Conservation (phyloP, 192 early-diverging fungal species). For the Paraglomus brasilianum region DNA sequence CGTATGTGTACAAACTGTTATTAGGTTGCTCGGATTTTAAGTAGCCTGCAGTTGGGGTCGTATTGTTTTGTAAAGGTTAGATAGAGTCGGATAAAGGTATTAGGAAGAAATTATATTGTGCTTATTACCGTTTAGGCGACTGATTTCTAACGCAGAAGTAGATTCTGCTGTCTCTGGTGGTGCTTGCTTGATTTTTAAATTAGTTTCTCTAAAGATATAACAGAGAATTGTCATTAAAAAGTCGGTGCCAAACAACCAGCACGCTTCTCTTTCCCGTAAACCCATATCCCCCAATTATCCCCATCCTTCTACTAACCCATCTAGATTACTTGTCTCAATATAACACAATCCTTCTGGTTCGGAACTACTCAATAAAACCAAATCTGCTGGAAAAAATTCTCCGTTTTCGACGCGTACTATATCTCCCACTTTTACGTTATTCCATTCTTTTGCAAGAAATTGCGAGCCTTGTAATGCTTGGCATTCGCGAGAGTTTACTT, state of each 20-base stretch:
- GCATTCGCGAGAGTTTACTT: constrained; percentile 66
- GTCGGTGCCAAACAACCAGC: not conserved
- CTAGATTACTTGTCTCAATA: constrained; percentile 97
- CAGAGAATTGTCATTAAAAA: not conserved
- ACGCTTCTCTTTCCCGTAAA: too few species aligned
- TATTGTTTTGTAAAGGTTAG: too few species aligned
- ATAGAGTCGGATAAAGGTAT: too few species aligned
- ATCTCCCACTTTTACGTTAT: constrained; percentile 84
- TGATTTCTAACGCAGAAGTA: constrained; percentile 68
- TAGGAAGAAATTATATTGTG: too few species aligned
- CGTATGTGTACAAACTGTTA: constrained; percentile 95
- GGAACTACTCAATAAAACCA: constrained; percentile 84
- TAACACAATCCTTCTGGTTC: constrained; percentile 97
- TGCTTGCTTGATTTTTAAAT: constrained; percentile 96
- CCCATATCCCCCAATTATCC: too few species aligned
- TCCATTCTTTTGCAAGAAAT: constrained; percentile 82
- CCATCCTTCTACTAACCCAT: constrained; percentile 85
- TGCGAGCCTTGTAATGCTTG: constrained; percentile 57
- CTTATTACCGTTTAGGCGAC: constrained; percentile 30
- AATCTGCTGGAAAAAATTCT: constrained; percentile 89
- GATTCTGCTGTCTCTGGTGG: constrained; percentile 78
- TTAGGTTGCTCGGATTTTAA: constrained; percentile 94
- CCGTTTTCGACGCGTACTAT: constrained; percentile 87
- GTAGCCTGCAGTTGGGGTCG: constrained; percentile 62
- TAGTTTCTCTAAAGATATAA: constrained; percentile 74